Conservation (phyloP, 768 basidiomycete genomes). For the Boletus huronensis region DNA sequence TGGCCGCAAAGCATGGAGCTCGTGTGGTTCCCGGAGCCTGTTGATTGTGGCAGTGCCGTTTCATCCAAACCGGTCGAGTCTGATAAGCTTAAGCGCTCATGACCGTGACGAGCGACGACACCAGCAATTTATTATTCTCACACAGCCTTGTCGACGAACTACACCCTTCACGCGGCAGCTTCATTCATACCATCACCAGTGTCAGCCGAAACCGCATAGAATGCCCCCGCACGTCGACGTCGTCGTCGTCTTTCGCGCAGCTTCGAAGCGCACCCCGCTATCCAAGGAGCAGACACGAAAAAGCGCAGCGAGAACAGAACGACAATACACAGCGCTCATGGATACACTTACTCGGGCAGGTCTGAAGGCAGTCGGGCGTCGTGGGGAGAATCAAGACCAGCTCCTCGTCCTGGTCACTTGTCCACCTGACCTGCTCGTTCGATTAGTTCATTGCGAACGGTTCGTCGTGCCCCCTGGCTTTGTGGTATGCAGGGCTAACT, state of each 20-base stretch:
- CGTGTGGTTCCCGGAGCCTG: no score
- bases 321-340: slow-evolving; percentile 66
- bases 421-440: slow-evolving; percentile 54
- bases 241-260: slow-evolving; percentile 66
- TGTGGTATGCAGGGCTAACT: not conserved
- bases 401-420: slow-evolving; percentile 75
- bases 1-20: no score
- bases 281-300: slow-evolving; percentile 63
- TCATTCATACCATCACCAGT: not conserved
- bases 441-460: slow-evolving; percentile 73
- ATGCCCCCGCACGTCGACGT: slow-evolving; percentile 66
- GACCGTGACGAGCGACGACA: not conserved
- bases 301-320: slow-evolving; percentile 60
- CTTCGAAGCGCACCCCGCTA: slow-evolving; percentile 34
- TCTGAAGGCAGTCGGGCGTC: slow-evolving; percentile 66
- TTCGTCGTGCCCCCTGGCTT: slow-evolving; percentile 35
- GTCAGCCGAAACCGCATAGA: not conserved
- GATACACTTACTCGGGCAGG: slow-evolving; percentile 58
- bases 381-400: slow-evolving; percentile 74
- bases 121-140: not conserved
- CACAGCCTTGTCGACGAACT: slow-evolving; percentile 2
- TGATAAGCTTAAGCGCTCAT: not conserved
- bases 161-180: not conserved
- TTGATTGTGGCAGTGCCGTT: not conserved
- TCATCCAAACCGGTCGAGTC: not conserved